A percentile compares a stretch with the other conserved stretches of the same genome.
These are phyloP conservation scores for Monilinia aucupariae DNA, from an alignment of 2,329 filamentous ascomycete genomes.

Conservation along the genomic window DNA sequence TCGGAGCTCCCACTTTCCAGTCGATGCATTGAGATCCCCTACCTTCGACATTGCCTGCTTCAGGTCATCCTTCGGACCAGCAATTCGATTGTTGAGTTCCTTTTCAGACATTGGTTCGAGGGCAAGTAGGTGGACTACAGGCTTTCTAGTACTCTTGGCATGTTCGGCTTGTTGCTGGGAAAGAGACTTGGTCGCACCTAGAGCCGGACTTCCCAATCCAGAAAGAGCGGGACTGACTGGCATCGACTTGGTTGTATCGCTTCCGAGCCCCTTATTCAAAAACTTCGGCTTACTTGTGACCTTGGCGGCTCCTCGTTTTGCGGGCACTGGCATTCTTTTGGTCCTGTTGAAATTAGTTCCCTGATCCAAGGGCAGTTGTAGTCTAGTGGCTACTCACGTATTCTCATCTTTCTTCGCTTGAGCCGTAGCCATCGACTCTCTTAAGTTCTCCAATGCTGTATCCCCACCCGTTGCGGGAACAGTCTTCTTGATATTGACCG, in stretches of 20 bases:
- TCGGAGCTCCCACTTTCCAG: conserved; percentile 50
- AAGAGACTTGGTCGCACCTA: conserved; percentile 46
- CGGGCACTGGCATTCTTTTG: conserved; percentile 29
- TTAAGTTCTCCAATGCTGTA: conserved; percentile 47
- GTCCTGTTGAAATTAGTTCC: conserved; percentile 38
- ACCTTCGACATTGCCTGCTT: conserved; percentile 48
- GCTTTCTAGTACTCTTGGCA: conserved; percentile 47
- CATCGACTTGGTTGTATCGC: conserved; percentile 36
- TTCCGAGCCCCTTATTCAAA: conserved; percentile 25
- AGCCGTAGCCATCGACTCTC: conserved; percentile 41
- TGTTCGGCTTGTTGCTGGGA: conserved; percentile 49
- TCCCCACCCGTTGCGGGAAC: conserved; percentile 40
- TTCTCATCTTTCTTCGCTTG: conserved; percentile 44
- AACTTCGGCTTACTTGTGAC: conserved; percentile 29
- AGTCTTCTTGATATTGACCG: neutral
- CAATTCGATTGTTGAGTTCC: conserved; percentile 48
- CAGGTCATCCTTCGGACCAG: conserved; percentile 48
- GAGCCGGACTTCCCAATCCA: conserved; percentile 49
- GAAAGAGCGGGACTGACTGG: conserved; percentile 53
- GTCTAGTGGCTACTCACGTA: conserved; percentile 38
- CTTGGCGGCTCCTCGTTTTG: conserved; percentile 26
- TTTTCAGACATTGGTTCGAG: conserved; percentile 47
- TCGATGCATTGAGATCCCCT: conserved; percentile 46
- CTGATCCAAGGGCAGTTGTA: conserved; percentile 14
- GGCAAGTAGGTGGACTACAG: conserved; percentile 57